A percentile compares a stretch with the other conserved stretches of the same genome.
Conservation (phyloP, 371 early-diverging fungal genomes). For the Chytridiales sp. region DNA sequence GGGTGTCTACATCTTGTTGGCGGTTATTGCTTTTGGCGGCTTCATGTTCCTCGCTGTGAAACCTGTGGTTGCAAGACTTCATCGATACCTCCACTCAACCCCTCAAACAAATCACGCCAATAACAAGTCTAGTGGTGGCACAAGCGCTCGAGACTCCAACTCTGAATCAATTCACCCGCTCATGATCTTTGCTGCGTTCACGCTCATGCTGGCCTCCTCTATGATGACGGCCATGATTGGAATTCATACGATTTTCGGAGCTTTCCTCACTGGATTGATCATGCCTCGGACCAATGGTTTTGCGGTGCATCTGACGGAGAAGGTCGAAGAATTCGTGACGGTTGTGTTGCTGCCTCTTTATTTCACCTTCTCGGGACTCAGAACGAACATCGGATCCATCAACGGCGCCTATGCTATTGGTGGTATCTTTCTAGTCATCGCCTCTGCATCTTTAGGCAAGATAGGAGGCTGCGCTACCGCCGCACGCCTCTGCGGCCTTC, state of each 20-base stretch:
- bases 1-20: conserved; percentile 22
- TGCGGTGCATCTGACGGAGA: conserved; percentile 81
- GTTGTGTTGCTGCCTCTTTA: conserved; percentile 73
- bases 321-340: conserved; percentile 87
- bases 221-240: conserved; percentile 81
- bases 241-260: conserved; percentile 85
- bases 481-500: conserved; percentile 66
- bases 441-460: conserved; percentile 83
- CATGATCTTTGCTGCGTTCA: conserved; percentile 18
- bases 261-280: conserved; percentile 81
- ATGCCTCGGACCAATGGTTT: conserved; percentile 88
- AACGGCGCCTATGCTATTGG: conserved; percentile 54
- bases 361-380: conserved; percentile 89
- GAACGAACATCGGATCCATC: conserved; percentile 50
- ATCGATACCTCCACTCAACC: background rate
- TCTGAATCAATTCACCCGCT: conserved; percentile 53
- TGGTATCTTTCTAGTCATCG: conserved; percentile 73
- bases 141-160: conserved; percentile 8
- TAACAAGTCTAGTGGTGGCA: conserved; percentile 2
- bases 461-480: conserved; percentile 78
- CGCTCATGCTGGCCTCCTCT: conserved; percentile 47
- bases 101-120: conserved; percentile 5
- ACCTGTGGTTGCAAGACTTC: conserved; percentile 11
- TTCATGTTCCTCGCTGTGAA: conserved; percentile 21
- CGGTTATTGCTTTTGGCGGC: conserved; percentile 14